These are phyloP conservation scores for Verticillium longisporum DNA, from an alignment of 2,329 filamentous ascomycete genomes.

Conservation along the genomic window DNA sequence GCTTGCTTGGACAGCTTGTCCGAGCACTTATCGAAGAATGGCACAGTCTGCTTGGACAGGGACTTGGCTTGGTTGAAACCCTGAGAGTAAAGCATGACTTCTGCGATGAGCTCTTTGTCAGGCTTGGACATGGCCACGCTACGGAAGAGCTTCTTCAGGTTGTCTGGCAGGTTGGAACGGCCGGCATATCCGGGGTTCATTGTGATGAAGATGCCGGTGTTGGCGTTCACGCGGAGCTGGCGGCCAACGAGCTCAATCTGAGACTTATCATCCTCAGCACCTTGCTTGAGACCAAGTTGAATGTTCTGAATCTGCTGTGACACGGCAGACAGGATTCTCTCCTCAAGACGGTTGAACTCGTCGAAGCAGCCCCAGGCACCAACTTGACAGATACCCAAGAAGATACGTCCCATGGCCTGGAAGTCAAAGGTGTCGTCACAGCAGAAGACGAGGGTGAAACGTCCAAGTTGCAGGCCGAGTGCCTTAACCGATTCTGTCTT, in stretches of 20 bases:
- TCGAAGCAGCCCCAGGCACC: conserved; percentile 99
- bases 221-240: conserved; percentile 79
- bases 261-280: conserved; percentile 70
- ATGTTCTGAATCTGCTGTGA: conserved; percentile 99
- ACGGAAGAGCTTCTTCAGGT: conserved; percentile 98
- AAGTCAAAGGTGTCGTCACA: conserved; percentile 99
- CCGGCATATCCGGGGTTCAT: conserved; percentile 99
- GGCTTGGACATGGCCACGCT: conserved; percentile 99
- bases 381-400: conserved; percentile 97
- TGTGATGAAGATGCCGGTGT: conserved; percentile 98
- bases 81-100: conserved; percentile 99
- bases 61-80: conserved; percentile 95
- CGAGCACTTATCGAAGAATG: conserved; percentile 93
- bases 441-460: conserved; percentile 98
- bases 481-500: conserved; percentile 99
- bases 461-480: conserved; percentile 88
- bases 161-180: conserved; percentile 95
- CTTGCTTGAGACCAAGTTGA: conserved; percentile 86
- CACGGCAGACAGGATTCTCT: conserved; percentile 94
- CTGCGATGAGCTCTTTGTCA: conserved; percentile 97
- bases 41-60: conserved; percentile 90
- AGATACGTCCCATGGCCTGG: conserved; percentile 98
- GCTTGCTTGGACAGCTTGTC: conserved; percentile 84
- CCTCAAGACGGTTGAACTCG: conserved; percentile 98
- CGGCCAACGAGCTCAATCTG: conserved; percentile 94